These are phyloP conservation scores for Neofusicoccum sp. DNA, from an alignment of 2,329 filamentous ascomycete genomes.

Conservation along the genomic window DNA sequence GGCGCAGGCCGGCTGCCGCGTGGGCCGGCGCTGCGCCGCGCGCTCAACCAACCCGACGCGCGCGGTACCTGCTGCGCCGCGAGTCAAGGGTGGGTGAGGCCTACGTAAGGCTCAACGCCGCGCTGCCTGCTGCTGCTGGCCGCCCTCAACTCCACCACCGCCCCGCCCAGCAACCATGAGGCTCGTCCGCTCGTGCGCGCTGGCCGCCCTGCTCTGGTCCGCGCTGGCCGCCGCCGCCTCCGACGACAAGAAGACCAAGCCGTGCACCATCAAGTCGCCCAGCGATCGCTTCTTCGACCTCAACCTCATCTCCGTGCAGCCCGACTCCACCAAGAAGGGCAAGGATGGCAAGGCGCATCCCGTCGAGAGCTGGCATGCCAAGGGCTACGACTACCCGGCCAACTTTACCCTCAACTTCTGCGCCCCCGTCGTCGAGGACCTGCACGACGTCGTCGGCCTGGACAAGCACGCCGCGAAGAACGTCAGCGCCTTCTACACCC, in stretches of 20 bases:
- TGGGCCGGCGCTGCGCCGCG: neutral
- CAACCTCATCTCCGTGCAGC: constrained; percentile 57
- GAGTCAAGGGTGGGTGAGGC: constrained; percentile 14
- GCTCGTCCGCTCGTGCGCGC: constrained; percentile 30
- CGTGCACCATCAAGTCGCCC: constrained; percentile 65
- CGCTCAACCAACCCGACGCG: neutral
- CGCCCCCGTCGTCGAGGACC: constrained; percentile 69
- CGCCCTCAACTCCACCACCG: neutral
- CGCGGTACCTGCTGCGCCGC: constrained; percentile 1
- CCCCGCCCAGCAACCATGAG: constrained; percentile 27
- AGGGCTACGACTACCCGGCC: constrained; percentile 74
- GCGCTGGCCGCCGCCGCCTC: constrained; percentile 40
- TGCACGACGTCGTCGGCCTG: constrained; percentile 66
- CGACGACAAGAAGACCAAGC: constrained; percentile 49
- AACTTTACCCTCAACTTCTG: constrained; percentile 88
- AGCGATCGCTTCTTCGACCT: constrained; percentile 67
- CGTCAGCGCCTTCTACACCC: constrained; percentile 76
- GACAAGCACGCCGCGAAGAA: constrained; percentile 66
- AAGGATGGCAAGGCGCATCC: constrained; percentile 57
- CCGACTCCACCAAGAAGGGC: constrained; percentile 42
- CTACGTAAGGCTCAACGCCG: constrained; percentile 16
- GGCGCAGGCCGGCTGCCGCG: neutral
- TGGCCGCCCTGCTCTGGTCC: constrained; percentile 37
- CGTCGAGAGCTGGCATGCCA: constrained; percentile 63
- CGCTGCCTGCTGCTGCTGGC: neutral